Evolutionary conservation across 192 early-diverging fungal species (phyloP).

Genomic region (Coemansia sp.): DNA sequence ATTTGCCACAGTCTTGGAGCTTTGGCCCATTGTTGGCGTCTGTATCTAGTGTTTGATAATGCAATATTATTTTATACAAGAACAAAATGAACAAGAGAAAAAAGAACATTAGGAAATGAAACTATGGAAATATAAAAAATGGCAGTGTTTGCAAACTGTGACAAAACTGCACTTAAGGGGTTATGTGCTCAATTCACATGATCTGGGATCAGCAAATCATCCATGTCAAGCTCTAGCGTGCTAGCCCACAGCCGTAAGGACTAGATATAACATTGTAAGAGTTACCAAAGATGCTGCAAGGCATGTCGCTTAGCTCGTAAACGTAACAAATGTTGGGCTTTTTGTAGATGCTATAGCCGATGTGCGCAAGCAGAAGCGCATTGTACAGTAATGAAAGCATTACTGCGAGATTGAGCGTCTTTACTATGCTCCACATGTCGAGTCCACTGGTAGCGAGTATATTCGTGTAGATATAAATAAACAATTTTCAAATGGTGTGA

Average conservation of each 20-base stretch:
- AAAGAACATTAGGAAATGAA: not conserved
- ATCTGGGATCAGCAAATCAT: not conserved
- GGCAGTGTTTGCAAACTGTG: no score
- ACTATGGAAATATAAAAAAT: not conserved
- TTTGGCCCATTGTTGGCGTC: not conserved
- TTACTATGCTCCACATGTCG: slow-evolving; percentile 23
- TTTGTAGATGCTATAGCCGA: slow-evolving; percentile 13
- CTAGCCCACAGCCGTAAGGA: slow-evolving; percentile 20
- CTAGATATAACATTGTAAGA: not conserved
- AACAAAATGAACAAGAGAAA: not conserved
- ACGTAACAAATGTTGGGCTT: slow-evolving; percentile 23
- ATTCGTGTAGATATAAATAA: no score
- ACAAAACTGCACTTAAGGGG: no score
- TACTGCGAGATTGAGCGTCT: slow-evolving; percentile 31
- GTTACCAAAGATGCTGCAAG: slow-evolving; percentile 3
- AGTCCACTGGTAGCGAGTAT: not conserved
- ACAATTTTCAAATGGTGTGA: no score
- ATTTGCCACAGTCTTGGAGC: not conserved
- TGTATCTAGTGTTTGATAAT: not conserved
- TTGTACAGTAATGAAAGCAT: slow-evolving; percentile 37
- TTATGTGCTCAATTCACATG: not conserved
- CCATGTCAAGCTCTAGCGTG: not conserved
- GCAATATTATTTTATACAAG: slow-evolving; percentile 11
- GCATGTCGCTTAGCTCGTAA: slow-evolving; percentile 23
- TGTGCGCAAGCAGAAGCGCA: slow-evolving; percentile 23